Evolutionary conservation across 2,329 filamentous ascomycete genomes (phyloP).

Genomic region (Periconia sp.): DNA sequence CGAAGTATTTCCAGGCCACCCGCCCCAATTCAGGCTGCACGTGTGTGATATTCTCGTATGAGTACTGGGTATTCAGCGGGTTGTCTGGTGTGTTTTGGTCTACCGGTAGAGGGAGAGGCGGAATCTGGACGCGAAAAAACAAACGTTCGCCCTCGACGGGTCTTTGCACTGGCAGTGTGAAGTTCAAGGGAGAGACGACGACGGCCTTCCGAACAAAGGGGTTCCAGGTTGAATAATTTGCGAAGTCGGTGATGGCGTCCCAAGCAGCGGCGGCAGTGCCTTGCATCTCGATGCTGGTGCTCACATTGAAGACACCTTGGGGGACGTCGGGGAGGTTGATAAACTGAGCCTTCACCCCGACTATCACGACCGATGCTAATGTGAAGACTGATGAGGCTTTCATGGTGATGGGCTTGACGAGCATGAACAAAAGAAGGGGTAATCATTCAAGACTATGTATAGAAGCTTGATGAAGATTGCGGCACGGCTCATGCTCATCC

Average conservation of each 20-base stretch:
- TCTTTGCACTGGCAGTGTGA: constrained; percentile 25
- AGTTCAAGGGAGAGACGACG: constrained; percentile 19
- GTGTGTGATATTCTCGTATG: constrained; percentile 31
- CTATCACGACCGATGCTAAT: constrained; percentile 3
- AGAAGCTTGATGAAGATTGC: neutral
- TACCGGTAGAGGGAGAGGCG: constrained; percentile 31
- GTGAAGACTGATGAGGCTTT: constrained; percentile 1
- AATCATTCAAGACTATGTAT: neutral
- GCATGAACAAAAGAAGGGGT: neutral
- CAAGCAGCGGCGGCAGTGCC: constrained; percentile 24
- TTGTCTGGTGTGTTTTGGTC: constrained; percentile 27
- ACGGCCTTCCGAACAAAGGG: constrained; percentile 33
- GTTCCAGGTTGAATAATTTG: constrained; percentile 33
- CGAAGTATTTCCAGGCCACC: constrained; percentile 27
- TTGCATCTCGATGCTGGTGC: constrained; percentile 27
- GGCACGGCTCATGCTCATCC: neutral
- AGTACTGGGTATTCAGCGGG: constrained; percentile 20
- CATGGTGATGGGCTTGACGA: neutral
- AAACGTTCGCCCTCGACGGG: constrained; percentile 25
- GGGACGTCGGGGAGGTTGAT: constrained; percentile 30
- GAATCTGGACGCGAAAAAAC: constrained; percentile 31
- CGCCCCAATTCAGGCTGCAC: constrained; percentile 27
- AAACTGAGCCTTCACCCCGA: constrained; percentile 9
- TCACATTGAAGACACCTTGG: constrained; percentile 32
- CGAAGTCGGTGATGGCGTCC: constrained; percentile 30